Evolutionary conservation across 2,329 filamentous ascomycete genomes (phyloP), one percentile per base, ranked within the genome.

Genomic region (Penicillium frequentans): DNA sequence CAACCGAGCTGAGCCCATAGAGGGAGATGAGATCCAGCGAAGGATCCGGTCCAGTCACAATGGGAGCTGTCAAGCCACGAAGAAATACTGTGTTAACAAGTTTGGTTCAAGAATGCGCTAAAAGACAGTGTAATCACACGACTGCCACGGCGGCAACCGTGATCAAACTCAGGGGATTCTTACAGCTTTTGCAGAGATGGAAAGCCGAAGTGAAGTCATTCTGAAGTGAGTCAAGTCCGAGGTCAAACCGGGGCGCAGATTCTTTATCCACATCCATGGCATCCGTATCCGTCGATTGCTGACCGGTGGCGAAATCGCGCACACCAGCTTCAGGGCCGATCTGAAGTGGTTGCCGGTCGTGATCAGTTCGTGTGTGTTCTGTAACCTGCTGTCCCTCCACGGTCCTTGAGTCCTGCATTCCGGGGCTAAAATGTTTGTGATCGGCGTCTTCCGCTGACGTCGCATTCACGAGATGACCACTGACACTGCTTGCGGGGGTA

Each of bases 21-120:
- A 86, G 76, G 51, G 80, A 78, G 59, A 88, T 78, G 56, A 88
- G 74, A 73, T 88, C 82, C 67, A 85, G 76, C 59, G 81, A 79
- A 51, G 80, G 78, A 68, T 85, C 82, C 59, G 85, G 85, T 66
- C 78, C 79, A 62, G 83, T 81, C 58, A 76, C 70, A 66, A 74
- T 73, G 76, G 76, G 69, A 73, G 75, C 76, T 78, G 72, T 75
- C 52, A 59, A 65, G 65, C 66, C 56, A 54, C 57, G 54, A 62
- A 64, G 63, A 49, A 67, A 67, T 62, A 65, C 57, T 63, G 70
- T 71, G 77, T 80, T 77, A 80, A 79, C 72, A 75, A 68, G 64
- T 65, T 67, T 68, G 62, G 62, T 70, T 66, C 66, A 62, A 65
- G 57, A 67, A 66, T 58, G 60, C 52, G 66, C 64, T 64, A 60